Base-by-base conservation (phyloP, 31 red algal species). In the Porphyra umbilicalis region DNA sequence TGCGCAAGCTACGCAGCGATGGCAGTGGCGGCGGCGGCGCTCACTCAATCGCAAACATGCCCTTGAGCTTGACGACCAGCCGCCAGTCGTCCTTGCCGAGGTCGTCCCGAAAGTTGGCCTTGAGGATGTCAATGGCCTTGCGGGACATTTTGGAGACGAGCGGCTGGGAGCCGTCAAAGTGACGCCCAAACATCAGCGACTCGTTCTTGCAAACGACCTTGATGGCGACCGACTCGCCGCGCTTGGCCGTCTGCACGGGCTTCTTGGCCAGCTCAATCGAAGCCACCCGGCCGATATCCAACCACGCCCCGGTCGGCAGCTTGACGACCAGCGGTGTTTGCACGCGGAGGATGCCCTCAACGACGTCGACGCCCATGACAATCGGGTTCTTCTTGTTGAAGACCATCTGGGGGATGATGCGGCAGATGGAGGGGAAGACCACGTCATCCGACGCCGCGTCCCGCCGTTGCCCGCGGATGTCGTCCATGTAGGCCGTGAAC, bases 381-480 rank as follows among this genome's bases (percentile, higher is more conserved):
- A 99, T 94, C 15, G 98, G 98, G 82, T 97, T 91, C 83, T 96
- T 96, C 85, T 99, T 97, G 88, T 99, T 99, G 83, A 95, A 99
- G 9, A 99, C 80, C 83, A 90, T 90, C 75, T 99, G 88, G 16
- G 94, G 98, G 10, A 99, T 75, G 79, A 99, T 99, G 35, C 83
- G 87, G 36, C 81, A 79, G 42, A 94, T 88, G 36, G 81, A 87
- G 32, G 98, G 98, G 75, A 99, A 99, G 9, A 99, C 94, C 18
- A 95, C 92, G 8, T 95, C 91, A 29, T 88, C 88, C 75, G 86
- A 85, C 31, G 92, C 98, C 44, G 89, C 90, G 79, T 94, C 88
- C 31, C 89, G 89, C 36, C 87, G 78, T 31, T 79, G 32, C 79
- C 91, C 91, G 80, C 90, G 89, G 76, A 97, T 36, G 25, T 90